A percentile compares a stretch with the other conserved stretches of the same genome.
phyloP scores from a whole-genome alignment of 495 filamentous ascomycete species.

The Penicillium silybi region DNA sequence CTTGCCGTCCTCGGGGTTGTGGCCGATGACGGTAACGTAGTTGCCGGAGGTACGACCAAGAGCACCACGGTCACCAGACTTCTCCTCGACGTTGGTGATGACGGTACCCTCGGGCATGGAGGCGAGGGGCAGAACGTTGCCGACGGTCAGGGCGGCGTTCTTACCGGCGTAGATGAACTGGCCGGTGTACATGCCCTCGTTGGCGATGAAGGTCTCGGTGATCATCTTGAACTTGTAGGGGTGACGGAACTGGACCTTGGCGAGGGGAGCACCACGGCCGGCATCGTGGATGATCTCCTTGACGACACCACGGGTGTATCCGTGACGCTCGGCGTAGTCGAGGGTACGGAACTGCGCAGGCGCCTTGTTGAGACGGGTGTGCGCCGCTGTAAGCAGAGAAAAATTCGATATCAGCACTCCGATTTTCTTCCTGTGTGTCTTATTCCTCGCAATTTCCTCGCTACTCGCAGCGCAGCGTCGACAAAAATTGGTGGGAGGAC shows the following conservation, averaged over 20 bases:
- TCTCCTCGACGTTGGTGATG: conserved; percentile 98
- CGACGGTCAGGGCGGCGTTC: conserved; percentile 90
- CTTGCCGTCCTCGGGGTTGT: conserved; percentile 99
- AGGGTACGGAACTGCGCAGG: conserved; percentile 90
- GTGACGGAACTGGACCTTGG: conserved; percentile 92
- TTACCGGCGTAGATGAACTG: conserved; percentile 99
- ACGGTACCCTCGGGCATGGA: conserved; percentile 98
- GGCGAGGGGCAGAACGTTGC: conserved; percentile 91
- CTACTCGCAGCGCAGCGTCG: conserved; percentile 10
- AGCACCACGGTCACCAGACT: conserved; percentile 91
- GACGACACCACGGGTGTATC: conserved; percentile 93
- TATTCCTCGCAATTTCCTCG: conserved; percentile 10
- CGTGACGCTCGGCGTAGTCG: conserved; percentile 94
- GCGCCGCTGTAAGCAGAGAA: conserved; percentile 52
- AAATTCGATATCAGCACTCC: conserved; percentile 40
- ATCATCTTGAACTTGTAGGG: conserved; percentile 85
- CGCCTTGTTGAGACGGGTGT: conserved; percentile 91
- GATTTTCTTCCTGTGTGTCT: conserved; percentile 20
- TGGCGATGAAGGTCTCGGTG: conserved; percentile 98
- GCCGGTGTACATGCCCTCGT: conserved; percentile 99
- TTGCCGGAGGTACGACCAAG: conserved; percentile 96
- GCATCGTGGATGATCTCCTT: conserved; percentile 99
- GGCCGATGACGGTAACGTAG: conserved; percentile 98
- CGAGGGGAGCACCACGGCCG: conserved; percentile 95
- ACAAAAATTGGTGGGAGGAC: conserved; percentile 15